Evolutionary conservation across 108 stramenopile genomes (phyloP), one percentile per base, ranked within the genome.

Genomic region (Aurantiochytrium sp.): DNA sequence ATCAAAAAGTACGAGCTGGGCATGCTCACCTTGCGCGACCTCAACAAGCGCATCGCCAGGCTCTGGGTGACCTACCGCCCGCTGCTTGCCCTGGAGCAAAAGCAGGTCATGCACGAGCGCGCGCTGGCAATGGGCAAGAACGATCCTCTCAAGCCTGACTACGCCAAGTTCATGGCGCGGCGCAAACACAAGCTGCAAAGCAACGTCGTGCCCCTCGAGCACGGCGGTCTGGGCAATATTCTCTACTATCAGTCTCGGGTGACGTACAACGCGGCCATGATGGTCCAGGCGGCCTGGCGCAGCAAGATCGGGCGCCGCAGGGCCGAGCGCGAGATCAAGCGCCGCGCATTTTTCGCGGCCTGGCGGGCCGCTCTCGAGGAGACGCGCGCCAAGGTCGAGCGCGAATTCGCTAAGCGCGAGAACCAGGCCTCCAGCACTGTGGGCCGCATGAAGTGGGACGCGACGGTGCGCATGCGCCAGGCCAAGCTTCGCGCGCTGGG

Each of bases 391-490:
- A 90, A 89, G 52, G 86, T 93, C 32, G 85, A 45, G 17, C 52
- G 39, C n/a, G 91, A 93, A 39, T 93, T 90, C 89, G 24, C 86
- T 55, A 24, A 86, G 55, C 89, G 87, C 19, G 93, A 93, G 85
- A 37, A 55, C n/a, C 73, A 81, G 45, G 73, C 45, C 12, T 22
- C 37, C 30, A 52, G 45, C 31, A 91, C 90, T 32, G 68, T 92
- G 4, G 92, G 50, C 50, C 89, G 90, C 22, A 90, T 92, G 86
- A 93, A 91, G 52, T 93, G 93, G 93, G 93, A 93, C 85, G 93
- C 93, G 3, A 88, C 87, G 55, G 92, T 93, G 17, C 89, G 93
- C 32, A 93, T 92, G 86, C 55, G 73, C 42, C 93, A 93, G 85
- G 91, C 89, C 36, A 90, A 91, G 54, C 89, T 93, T n/a, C 73